These are phyloP conservation scores for Pyricularia grisea DNA, from an alignment of 2,329 filamentous ascomycete species.

Conservation along the genomic window DNA sequence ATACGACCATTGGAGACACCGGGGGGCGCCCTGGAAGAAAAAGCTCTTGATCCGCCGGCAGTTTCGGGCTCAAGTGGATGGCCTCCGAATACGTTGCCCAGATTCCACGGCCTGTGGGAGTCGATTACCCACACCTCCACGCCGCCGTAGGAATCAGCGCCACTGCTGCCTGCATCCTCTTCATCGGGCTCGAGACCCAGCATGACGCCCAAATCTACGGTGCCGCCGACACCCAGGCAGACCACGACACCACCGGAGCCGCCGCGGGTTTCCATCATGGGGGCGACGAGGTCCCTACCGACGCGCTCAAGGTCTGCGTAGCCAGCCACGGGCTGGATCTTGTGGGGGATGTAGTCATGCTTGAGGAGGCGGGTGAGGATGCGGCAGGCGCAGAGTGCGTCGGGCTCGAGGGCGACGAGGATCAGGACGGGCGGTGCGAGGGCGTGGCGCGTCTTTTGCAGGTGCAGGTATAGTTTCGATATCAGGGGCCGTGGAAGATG, in stretches of 20 bases:
- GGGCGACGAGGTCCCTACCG: constrained; percentile 68
- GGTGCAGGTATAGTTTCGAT: constrained; percentile 83
- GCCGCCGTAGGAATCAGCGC: constrained; percentile 51
- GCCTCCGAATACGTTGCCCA: constrained; percentile 86
- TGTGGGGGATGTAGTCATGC: constrained; percentile 95
- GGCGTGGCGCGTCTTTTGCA: constrained; percentile 79
- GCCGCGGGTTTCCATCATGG: constrained; percentile 78
- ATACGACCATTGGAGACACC: constrained; percentile 70
- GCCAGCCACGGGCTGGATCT: constrained; percentile 88
- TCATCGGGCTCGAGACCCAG: constrained; percentile 64
- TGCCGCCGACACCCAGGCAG: constrained; percentile 84
- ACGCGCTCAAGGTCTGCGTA: constrained; percentile 81
- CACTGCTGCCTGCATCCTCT: constrained; percentile 39
- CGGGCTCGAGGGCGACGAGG: constrained; percentile 87
- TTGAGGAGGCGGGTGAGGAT: constrained; percentile 91
- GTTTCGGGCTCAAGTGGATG: constrained; percentile 44
- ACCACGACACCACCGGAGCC: constrained; percentile 84
- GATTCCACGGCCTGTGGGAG: constrained; percentile 85
- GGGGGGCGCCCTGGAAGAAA: constrained; percentile 36
- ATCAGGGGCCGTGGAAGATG: constrained; percentile 88
- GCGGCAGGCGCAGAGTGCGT: constrained; percentile 89
- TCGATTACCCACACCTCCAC: constrained; percentile 95
- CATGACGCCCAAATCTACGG: constrained; percentile 76
- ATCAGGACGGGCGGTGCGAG: constrained; percentile 84
- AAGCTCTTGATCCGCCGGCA: constrained; percentile 17